A percentile compares a stretch with the other conserved stretches of the same genome.
phyloP scores from a whole-genome alignment of 352 stramenopile species.

The Aphanomyces cochlioides region DNA sequence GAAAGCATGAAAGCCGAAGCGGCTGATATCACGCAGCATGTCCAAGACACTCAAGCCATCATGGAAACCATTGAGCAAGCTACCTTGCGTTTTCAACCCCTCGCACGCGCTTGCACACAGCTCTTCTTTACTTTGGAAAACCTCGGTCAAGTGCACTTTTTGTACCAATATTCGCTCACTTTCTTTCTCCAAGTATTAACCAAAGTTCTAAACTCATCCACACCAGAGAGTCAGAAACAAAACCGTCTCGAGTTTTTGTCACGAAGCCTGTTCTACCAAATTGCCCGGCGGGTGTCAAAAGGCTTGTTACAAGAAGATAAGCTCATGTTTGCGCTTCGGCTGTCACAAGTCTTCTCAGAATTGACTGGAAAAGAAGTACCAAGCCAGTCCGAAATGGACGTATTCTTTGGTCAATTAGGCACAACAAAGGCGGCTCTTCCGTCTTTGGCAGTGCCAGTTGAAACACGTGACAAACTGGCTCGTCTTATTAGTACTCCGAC shows the following conservation, averaged over 20 bases:
- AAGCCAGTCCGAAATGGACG: constrained; percentile 15
- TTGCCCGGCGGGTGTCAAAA: constrained; percentile 90
- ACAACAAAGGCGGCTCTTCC: not conserved
- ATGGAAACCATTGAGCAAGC: constrained; percentile 84
- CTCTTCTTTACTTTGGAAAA: constrained; percentile 92
- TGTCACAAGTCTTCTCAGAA: constrained; percentile 91
- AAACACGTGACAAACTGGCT: constrained; percentile 71
- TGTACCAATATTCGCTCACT: constrained; percentile 98
- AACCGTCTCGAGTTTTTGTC: constrained; percentile 64
- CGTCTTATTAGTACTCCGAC: constrained; percentile 66
- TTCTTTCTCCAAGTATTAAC: constrained; percentile 97
- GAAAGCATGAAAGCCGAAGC: constrained; percentile 98
- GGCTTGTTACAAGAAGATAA: constrained; percentile 96
- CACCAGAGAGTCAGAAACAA: constrained; percentile 17
- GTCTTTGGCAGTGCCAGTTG: constrained; percentile 47
- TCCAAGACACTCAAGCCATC: constrained; percentile 72
- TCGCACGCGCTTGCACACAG: constrained; percentile 86
- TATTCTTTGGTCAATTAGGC: constrained; percentile 4
- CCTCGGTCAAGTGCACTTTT: constrained; percentile 94
- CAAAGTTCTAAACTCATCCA: constrained; percentile 76
- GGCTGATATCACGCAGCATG: constrained; percentile 92
- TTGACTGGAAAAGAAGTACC: constrained; percentile 37
- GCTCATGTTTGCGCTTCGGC: constrained; percentile 96
- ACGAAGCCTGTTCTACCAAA: constrained; percentile 85
- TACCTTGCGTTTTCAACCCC: constrained; percentile 93